Percentiles rank a stretch among this genome's conserved stretches.
These are phyloP conservation scores for Epicoccum nigrum DNA, from an alignment of 2,329 filamentous ascomycete species.

Conservation along the genomic window DNA sequence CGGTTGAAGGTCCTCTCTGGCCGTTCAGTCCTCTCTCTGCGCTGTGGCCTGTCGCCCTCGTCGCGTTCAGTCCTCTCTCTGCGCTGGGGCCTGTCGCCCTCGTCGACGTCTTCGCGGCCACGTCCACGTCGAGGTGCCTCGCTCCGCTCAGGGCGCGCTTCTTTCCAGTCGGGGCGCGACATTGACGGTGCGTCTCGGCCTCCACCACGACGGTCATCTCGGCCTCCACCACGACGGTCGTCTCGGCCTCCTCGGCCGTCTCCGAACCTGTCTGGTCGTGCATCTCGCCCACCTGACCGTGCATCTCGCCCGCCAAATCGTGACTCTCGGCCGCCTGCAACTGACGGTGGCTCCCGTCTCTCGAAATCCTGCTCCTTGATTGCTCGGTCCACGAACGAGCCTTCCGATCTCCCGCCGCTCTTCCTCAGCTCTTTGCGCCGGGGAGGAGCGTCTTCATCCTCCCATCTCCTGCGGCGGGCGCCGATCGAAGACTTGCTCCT, in stretches of 20 bases:
- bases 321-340: no score
- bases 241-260: background rate
- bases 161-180: background rate
- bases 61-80: background rate
- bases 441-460: constrained; percentile 12
- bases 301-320: no score
- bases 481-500: constrained; percentile 16
- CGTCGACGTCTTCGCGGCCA: background rate
- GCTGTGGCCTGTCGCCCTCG: background rate
- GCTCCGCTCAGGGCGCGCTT: background rate
- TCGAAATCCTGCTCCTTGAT: constrained; percentile 10
- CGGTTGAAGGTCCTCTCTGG: background rate
- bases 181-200: background rate
- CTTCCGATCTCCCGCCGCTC: constrained; percentile 3
- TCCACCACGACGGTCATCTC: background rate
- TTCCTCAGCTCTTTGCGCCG: constrained; percentile 15
- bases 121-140: constrained; percentile 1
- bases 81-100: background rate
- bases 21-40: background rate
- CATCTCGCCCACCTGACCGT: background rate
- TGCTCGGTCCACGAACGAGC: constrained; percentile 11
- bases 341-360: no score
- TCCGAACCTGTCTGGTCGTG: background rate
- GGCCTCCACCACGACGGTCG: background rate
- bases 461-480: constrained; percentile 11